These are phyloP conservation scores for Aspergillus intermedius DNA, from an alignment of 2,329 filamentous ascomycete genomes.

Conservation along the genomic window DNA sequence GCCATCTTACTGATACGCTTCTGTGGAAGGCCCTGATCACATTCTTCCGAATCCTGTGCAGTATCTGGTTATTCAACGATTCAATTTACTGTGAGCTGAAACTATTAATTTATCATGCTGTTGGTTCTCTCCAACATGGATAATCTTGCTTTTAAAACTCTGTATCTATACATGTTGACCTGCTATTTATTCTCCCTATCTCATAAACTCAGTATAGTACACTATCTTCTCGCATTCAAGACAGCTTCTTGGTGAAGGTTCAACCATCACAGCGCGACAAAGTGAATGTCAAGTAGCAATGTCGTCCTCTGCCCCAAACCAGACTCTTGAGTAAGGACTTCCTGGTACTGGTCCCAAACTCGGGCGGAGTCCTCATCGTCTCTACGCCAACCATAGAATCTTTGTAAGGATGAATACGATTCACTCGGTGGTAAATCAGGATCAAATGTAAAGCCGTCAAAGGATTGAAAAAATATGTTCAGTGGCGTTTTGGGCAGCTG, in stretches of 20 bases:
- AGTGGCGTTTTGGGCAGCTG: background rate
- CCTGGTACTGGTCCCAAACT: conserved; percentile 6
- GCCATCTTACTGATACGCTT: too few relatives aligned
- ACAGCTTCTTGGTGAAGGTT: conserved; percentile 5
- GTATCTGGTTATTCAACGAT: too few relatives aligned
- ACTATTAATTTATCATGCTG: too few relatives aligned
- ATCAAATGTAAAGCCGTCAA: background rate
- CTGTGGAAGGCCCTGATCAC: too few relatives aligned
- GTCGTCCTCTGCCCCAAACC: conserved; percentile 8
- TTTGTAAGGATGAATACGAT: background rate
- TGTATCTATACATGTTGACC: too few relatives aligned
- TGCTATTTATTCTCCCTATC: too few relatives aligned
- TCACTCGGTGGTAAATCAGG: background rate
- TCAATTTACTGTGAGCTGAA: too few relatives aligned
- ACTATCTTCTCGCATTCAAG: background rate
- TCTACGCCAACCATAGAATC: background rate
- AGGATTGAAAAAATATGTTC: background rate
- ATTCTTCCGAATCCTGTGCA: too few relatives aligned
- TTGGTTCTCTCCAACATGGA: too few relatives aligned
- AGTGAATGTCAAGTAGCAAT: conserved; percentile 7
- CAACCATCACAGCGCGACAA: conserved; percentile 6
- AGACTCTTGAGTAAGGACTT: conserved; percentile 6
- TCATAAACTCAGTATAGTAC: too few relatives aligned
- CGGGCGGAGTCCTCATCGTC: background rate
- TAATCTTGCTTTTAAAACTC: too few relatives aligned